A percentile compares a stretch with the other conserved stretches of the same genome.
Evolutionary conservation across 2,329 filamentous ascomycete genomes (phyloP).

Genomic region (Penicillium sp.): DNA sequence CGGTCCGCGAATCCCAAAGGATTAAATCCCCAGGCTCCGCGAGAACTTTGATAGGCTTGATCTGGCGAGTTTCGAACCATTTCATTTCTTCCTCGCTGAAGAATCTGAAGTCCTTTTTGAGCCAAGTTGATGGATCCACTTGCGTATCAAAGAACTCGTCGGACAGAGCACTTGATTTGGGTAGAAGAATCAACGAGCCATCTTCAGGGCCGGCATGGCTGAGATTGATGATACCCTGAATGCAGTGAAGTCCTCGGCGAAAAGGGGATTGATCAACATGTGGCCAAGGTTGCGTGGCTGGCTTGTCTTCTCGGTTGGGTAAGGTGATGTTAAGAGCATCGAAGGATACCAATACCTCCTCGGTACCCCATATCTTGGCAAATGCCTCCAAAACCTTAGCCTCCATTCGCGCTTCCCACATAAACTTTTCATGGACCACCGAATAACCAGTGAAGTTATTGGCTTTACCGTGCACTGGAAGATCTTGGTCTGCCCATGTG

Average conservation of each 20-base stretch:
- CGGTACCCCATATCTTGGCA: conserved; percentile 20
- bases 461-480: conserved; percentile 15
- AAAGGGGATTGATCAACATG: conserved; percentile 33
- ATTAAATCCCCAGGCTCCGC: conserved; percentile 48
- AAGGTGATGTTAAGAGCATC: conserved; percentile 22
- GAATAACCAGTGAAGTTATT: conserved; percentile 20
- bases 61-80: conserved; percentile 31
- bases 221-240: conserved; percentile 24
- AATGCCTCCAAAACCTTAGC: conserved; percentile 20
- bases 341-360: conserved; percentile 22
- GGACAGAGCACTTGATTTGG: conserved; percentile 22
- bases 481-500: conserved; percentile 16
- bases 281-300: conserved; percentile 23
- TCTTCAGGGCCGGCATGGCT: conserved; percentile 22
- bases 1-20: conserved; percentile 41
- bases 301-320: conserved; percentile 17
- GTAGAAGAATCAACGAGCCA: conserved; percentile 17
- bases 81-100: conserved; percentile 28
- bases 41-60: conserved; percentile 34
- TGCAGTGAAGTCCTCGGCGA: conserved; percentile 27
- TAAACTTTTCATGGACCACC: conserved; percentile 22
- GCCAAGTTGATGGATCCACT: conserved; percentile 18
- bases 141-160: conserved; percentile 35
- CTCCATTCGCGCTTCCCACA: conserved; percentile 23
- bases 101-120: conserved; percentile 16